Evolutionary conservation across 83 land plant species (phyloP).

Genomic region (Isoetes engelmannii): DNA sequence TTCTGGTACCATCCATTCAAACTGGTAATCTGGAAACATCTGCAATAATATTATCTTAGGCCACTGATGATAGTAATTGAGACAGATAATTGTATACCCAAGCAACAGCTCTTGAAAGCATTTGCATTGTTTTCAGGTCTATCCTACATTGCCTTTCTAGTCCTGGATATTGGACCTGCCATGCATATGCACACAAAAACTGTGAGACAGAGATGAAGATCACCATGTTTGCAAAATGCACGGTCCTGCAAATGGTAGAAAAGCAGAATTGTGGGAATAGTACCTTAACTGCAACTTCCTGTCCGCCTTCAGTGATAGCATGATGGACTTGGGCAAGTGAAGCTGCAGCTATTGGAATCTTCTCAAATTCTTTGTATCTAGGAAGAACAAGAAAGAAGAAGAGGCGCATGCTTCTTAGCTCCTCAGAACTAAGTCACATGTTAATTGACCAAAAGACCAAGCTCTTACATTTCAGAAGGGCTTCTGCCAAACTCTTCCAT

Average conservation of each 20-base stretch:
- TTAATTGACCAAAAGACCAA: not conserved
- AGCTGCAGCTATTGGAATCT: constrained; percentile 91
- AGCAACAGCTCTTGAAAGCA: constrained; percentile 64
- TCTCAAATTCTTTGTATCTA: constrained; percentile 69
- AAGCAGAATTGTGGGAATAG: not conserved
- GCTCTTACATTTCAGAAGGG: constrained; percentile 55
- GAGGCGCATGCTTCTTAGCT: not conserved
- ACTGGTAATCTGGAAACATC: constrained; percentile 90
- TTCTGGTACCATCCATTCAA: constrained; percentile 71
- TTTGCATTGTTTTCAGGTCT: constrained; percentile 68
- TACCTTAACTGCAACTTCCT: constrained; percentile 95
- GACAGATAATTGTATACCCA: constrained; percentile 37
- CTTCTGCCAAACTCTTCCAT: constrained; percentile 46
- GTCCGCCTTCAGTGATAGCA: constrained; percentile 45
- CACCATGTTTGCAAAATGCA: constrained; percentile 7
- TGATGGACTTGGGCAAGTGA: constrained; percentile 98
- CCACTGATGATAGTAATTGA: not conserved
- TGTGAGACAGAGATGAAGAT: constrained; percentile 32
- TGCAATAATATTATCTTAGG: constrained; percentile 26
- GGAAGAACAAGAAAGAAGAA: not conserved
- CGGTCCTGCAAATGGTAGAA: not conserved
- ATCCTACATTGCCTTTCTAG: constrained; percentile 53
- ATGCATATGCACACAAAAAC: constrained; percentile 13
- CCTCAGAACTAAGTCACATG: not conserved
- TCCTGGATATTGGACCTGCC: constrained; percentile 89